Percentiles rank a stretch among this genome's conserved stretches.
Conservation (phyloP, 805 yeast genomes). For the Priceomyces medius region DNA sequence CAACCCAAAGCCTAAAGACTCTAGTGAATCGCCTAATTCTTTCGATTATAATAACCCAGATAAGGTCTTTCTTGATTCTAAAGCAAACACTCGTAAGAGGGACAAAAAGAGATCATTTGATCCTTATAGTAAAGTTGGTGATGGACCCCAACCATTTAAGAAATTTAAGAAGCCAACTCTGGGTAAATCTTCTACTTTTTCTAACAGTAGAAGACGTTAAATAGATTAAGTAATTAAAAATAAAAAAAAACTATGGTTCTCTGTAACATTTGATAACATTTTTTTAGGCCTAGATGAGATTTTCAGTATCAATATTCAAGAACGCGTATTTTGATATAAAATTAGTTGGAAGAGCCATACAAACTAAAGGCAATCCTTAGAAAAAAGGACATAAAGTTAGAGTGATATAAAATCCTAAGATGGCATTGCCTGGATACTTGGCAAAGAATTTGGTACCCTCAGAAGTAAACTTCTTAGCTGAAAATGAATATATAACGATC, state of each 20-base stretch:
- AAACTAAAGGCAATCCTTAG: too few relatives aligned
- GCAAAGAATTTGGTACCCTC: constrained; percentile 64
- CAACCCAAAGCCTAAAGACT: constrained; percentile 8
- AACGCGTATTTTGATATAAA: too few relatives aligned
- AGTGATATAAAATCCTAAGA: too few relatives aligned
- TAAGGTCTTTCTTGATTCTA: constrained; percentile 34
- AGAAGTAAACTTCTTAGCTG: constrained; percentile 83
- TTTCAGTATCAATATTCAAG: too few relatives aligned
- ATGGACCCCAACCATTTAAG: constrained; percentile 57
- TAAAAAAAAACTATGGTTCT: too few relatives aligned
- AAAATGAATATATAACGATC: constrained; percentile 68
- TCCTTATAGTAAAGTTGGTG: constrained; percentile 52
- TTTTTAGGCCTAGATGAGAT: too few relatives aligned
- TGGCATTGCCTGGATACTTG: constrained; percentile 63
- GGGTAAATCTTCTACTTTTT: constrained; percentile 41
- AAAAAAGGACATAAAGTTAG: too few relatives aligned
- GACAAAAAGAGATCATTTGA: constrained; percentile 51
- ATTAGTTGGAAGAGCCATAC: too few relatives aligned
- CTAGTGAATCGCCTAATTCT: constrained; percentile 13
- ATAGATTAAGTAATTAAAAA: constrained; percentile 1
- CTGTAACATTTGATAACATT: too few relatives aligned
- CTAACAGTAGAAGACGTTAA: constrained; percentile 4
- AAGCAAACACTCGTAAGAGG: constrained; percentile 12
- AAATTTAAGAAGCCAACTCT: constrained; percentile 33
- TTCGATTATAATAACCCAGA: constrained; percentile 48